A percentile compares a stretch with the other conserved stretches of the same genome.
These are phyloP conservation scores for Colletotrichum destructivum DNA, from an alignment of 2,329 filamentous ascomycete species.

Conservation along the genomic window DNA sequence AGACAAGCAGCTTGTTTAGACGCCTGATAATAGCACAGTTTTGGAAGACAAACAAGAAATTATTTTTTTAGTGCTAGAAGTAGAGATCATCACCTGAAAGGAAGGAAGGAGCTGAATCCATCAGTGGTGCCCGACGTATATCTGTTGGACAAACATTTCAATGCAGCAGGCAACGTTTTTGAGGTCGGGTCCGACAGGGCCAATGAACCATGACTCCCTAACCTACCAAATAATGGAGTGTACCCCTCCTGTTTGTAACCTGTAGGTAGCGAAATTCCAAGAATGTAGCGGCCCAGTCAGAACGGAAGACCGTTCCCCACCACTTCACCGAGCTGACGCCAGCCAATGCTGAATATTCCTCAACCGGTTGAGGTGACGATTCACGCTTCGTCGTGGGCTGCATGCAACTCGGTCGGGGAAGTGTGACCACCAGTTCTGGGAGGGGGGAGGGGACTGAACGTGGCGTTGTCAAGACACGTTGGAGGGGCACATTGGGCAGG, in stretches of 20 bases:
- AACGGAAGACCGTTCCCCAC: slow-evolving; percentile 27
- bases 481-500: slow-evolving; percentile 8
- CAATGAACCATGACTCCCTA: background rate
- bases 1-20: background rate
- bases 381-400: slow-evolving; percentile 6
- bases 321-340: slow-evolving; percentile 38
- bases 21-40: background rate
- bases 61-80: background rate
- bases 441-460: background rate
- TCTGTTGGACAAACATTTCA: slow-evolving; percentile 25
- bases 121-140: slow-evolving; percentile 32
- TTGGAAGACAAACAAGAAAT: slow-evolving; percentile 13
- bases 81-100: slow-evolving; percentile 33
- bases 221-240: background rate
- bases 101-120: slow-evolving; percentile 9
- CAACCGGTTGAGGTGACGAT: slow-evolving; percentile 7
- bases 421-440: background rate
- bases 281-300: slow-evolving; percentile 39
- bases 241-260: slow-evolving; percentile 9
- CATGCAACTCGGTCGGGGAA: slow-evolving; percentile 11
- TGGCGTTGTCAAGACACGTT: background rate
- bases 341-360: slow-evolving; percentile 22
- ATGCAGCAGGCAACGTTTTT: slow-evolving; percentile 6
- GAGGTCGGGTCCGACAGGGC: background rate
- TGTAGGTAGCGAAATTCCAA: background rate